Base-by-base conservation (phyloP, 805 yeast genomes). In the Yarrowia bubula region DNA sequence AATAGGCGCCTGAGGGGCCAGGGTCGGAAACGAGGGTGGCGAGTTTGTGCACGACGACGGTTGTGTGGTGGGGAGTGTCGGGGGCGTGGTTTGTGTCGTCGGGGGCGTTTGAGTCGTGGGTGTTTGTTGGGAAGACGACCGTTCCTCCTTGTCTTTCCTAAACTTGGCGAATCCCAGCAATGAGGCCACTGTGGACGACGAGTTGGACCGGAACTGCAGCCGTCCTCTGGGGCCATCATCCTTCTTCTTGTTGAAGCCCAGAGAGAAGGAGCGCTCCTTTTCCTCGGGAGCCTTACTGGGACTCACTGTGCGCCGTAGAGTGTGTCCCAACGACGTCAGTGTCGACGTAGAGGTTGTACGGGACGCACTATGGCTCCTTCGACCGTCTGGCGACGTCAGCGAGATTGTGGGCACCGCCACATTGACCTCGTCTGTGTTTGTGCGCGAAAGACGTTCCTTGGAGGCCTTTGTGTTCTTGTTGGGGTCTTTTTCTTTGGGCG, bases 101-200 rank as follows among this genome's bases (percentile, higher is more conserved):
- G 15, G 33, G 11, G 33, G 8, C 11, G 33, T n/a, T n/a, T 46
- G 51, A 32, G 51, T 31, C 22, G 37, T 3, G 1, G 10, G 22
- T 6, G 28, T n/a, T 18, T 15, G 22, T n/a, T n/a, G 51, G 4
- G 28, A 22, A 22, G 28, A 22, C 28, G 58, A 41, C 14, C 35
- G 33, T 3, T 43, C 64, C n/a, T 58, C 51, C 42, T 43, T 58
- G 42, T 58, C 51, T 13, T 44, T 43, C 35, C 64, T 10, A 43
- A 58, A 58, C 43, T 58, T 58, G 8, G 62, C 62, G 41, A 55
- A 55, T 13, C 64, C 43, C 33, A 42, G 15, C 18, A 58, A 22
- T 8, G 64, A 58, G 10, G 64, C 50, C 51, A 58, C 64, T 9
- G 64, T 58, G 42, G 64, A 58, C 33, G 64, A 58, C 28, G 64